Conservation (phyloP, 805 yeast genomes). For the Kodamaea leandrae region DNA sequence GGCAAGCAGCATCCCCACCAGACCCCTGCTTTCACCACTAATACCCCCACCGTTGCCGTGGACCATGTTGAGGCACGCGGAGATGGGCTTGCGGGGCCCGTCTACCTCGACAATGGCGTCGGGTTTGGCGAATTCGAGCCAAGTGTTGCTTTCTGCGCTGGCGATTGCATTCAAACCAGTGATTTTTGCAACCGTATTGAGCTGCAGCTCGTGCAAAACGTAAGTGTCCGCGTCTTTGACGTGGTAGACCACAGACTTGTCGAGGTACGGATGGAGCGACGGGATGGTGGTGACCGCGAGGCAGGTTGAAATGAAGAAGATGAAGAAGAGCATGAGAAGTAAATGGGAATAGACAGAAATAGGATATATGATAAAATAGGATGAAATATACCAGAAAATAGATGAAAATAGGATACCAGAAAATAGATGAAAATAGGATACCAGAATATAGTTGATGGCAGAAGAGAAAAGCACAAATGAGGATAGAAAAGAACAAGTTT, state of each 20-base stretch:
- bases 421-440: too few species aligned
- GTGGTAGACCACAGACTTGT: slow-evolving; percentile 6
- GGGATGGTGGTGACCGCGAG: too few species aligned
- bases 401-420: too few species aligned
- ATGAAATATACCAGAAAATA: too few species aligned
- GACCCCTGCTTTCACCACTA: background rate
- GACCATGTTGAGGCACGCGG: slow-evolving; percentile 19
- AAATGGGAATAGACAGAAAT: too few species aligned
- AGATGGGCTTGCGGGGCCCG: slow-evolving; percentile 13
- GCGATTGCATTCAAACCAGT: slow-evolving; percentile 3
- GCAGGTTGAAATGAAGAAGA: too few species aligned
- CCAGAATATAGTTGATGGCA: too few species aligned
- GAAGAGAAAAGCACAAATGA: too few species aligned
- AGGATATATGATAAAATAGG: too few species aligned
- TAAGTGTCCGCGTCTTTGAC: slow-evolving; percentile 13
- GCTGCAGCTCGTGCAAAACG: slow-evolving; percentile 16
- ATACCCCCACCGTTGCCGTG: slow-evolving; percentile 21
- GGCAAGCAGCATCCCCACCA: background rate
- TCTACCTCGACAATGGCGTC: background rate
- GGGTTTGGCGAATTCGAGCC: slow-evolving; percentile 16
- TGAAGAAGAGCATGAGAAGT: too few species aligned
- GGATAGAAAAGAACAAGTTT: too few species aligned
- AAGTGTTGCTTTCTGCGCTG: slow-evolving; percentile 10
- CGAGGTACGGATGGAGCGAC: background rate
- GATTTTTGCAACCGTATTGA: slow-evolving; percentile 18